Base-by-base conservation (phyloP, 2,329 filamentous ascomycete species). In the Neospermospora avenae region DNA sequence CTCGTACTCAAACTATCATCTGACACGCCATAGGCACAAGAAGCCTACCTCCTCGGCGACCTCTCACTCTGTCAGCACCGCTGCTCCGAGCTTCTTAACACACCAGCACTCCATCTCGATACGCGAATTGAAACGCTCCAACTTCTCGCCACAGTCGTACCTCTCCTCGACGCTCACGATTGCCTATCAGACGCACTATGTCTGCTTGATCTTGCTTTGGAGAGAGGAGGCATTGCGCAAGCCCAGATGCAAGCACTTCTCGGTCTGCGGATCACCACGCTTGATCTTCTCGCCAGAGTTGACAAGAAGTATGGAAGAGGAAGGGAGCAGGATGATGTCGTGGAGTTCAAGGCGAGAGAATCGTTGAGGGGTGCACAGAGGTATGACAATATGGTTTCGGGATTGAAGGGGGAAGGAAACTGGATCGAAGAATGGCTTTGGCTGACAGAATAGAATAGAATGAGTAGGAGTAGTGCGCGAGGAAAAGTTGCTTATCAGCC, bases 51-150 rank as follows among this genome's bases (percentile, higher is more conserved):
- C 31, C 6, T 16, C 14, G 31, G 22, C 8, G 55, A 57, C 34
- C 31, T 57, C 24, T 4, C n/a, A 13, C 44, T 57, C 31, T 57
- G 55, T 16, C 42, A 16, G 3, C 55, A 57, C 31, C 55, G 55
- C 7, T 57, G 55, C 24, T 20, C 18, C 18, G 55, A 48, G 20
- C 55, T 57, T 16, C 55, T 48, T 20, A 34, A 48, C 18, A 48
- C 31, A 48, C 34, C 55, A 4, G 45, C 55, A 2, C 55, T 57
- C 14, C 55, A 57, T 16, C 44, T 57, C 31, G 55, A 48, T 20
- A 57, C 55, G 6, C 55, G 55, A 0, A 41, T 57, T 20, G 55
- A 57, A 22, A 57, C 55, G 3, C 42, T 57, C 20, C 55, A 57
- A 14, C 55, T 57, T 6, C 25, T 57, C 6, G 42, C 55, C 2